Conservation (phyloP, 495 filamentous ascomycete species). For the Aspergillus haitiensis region DNA sequence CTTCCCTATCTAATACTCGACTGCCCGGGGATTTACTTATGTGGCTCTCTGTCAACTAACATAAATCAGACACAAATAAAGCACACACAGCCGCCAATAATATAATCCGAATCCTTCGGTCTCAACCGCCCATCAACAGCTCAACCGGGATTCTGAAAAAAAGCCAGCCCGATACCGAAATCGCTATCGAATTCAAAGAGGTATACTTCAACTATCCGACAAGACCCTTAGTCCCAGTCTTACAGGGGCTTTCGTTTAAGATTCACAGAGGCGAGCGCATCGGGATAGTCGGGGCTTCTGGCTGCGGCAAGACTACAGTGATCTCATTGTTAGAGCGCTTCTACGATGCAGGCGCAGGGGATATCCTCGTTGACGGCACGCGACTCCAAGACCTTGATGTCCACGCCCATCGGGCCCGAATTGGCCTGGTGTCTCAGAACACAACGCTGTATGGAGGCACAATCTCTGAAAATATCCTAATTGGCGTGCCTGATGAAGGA, state of each 20-base stretch:
- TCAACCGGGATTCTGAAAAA: not conserved
- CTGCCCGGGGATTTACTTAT: too few species aligned
- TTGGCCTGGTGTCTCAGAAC: constrained; percentile 43
- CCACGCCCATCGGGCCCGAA: constrained; percentile 25
- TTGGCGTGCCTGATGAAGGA: constrained; percentile 23
- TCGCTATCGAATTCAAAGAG: not conserved
- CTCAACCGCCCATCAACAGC: not conserved
- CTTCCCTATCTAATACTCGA: not conserved
- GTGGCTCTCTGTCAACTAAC: not conserved
- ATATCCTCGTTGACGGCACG: constrained; percentile 30
- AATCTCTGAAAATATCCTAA: constrained; percentile 46
- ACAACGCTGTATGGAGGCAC: constrained; percentile 39
- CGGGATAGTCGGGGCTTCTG: constrained; percentile 41
- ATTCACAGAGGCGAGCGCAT: constrained; percentile 36
- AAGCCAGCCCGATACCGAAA: not conserved
- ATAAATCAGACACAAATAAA: not conserved
- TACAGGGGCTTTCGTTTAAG: constrained; percentile 2
- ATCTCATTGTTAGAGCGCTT: constrained; percentile 54
- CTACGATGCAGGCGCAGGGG: constrained; percentile 43
- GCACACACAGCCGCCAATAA: not conserved
- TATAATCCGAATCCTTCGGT: not conserved
- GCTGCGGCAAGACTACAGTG: constrained; percentile 56
- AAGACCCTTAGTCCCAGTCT: not conserved
- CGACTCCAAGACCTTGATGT: constrained; percentile 20
- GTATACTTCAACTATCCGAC: constrained; percentile 19